phyloP scores from a whole-genome alignment of 345 rosid genomes.

The Boechera retrofracta region DNA sequence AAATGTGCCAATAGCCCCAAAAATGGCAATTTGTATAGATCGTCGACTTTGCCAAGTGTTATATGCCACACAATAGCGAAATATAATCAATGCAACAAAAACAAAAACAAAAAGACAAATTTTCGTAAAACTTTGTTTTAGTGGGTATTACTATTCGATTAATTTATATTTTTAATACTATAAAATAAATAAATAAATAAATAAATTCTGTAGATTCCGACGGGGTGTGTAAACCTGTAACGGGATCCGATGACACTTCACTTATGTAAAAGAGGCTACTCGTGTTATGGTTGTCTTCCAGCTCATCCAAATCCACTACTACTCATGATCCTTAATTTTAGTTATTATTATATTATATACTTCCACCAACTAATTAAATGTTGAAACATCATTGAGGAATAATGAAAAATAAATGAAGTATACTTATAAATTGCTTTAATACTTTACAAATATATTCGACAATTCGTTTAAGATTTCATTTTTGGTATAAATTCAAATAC shows the following conservation, averaged over 20 bases:
- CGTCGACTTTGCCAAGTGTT: background rate
- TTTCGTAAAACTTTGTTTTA: background rate
- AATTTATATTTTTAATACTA: background rate
- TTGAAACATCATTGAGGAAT: background rate
- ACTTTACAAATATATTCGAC: background rate
- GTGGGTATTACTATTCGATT: background rate
- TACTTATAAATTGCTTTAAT: background rate
- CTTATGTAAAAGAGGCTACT: background rate
- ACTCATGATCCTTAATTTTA: conserved; percentile 34
- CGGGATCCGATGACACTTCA: conserved; percentile 14
- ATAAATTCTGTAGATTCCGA: conserved; percentile 8
- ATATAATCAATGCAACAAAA: background rate
- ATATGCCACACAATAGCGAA: background rate
- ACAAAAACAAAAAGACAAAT: background rate
- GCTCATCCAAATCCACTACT: conserved; percentile 40
- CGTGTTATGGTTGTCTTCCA: conserved; percentile 36
- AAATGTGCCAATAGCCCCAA: background rate
- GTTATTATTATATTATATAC: background rate
- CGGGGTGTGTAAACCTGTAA: conserved; percentile 14
- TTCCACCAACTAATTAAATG: conserved; percentile 24
- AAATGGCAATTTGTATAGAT: background rate
- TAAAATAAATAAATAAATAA: background rate
- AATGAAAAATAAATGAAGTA: background rate
- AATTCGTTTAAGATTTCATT: background rate
- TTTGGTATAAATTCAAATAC: background rate